Evolutionary conservation across 306 rosid species (phyloP).

Genomic region (Malus sylvestris): DNA sequence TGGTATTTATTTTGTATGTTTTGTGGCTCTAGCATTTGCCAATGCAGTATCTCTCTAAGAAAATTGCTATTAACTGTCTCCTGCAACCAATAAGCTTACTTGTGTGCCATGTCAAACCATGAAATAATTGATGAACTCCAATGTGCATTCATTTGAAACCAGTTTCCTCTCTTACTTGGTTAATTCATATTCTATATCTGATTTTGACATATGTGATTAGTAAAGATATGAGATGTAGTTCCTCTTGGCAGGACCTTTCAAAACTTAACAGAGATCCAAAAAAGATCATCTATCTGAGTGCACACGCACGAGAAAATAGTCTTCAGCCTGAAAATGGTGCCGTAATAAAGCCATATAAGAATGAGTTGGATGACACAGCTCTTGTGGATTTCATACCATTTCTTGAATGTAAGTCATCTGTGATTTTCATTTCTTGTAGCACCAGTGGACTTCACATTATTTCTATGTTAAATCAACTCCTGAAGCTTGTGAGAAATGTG

Average conservation of each 20-base stretch:
- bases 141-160: not conserved
- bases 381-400: slow-evolving; percentile 92
- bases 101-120: not conserved
- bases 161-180: not conserved
- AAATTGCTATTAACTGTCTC: not conserved
- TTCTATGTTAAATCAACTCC: not conserved
- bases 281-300: slow-evolving; percentile 81
- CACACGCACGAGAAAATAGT: slow-evolving; percentile 79
- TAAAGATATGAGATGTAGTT: slow-evolving; percentile 6
- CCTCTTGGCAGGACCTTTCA: slow-evolving; percentile 66
- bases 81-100: not conserved
- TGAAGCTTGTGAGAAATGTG: slow-evolving; percentile 10
- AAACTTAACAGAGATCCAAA: slow-evolving; percentile 87
- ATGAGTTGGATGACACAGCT: slow-evolving; percentile 68
- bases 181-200: not conserved
- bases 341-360: slow-evolving; percentile 69
- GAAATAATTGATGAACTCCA: not conserved
- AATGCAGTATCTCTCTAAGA: not conserved
- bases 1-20: not conserved
- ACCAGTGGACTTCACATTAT: not conserved
- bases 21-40: not conserved
- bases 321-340: slow-evolving; percentile 83
- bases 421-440: slow-evolving; percentile 1
- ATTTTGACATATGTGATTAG: not conserved
- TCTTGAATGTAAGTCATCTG: slow-evolving; percentile 69